Evolutionary conservation across 148 eudicot species (phyloP).

Genomic region (Dysphania ambrosioides): DNA sequence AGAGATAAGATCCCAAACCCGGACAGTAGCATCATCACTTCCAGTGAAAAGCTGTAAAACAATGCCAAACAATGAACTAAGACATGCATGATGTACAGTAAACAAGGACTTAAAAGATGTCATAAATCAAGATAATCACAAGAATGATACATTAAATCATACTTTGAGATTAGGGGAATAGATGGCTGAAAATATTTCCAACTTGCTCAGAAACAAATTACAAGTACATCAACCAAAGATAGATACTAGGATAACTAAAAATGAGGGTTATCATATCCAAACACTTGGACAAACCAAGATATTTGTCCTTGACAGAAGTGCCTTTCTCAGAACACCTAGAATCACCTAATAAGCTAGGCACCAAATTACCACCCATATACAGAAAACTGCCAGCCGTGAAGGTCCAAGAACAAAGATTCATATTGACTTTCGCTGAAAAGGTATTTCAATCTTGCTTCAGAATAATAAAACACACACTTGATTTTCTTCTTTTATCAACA

Average conservation of each 20-base stretch:
- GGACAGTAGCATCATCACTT: constrained; percentile 73
- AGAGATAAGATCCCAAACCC: constrained; percentile 79
- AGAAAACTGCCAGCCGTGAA: too few species aligned
- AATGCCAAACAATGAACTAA: neutral
- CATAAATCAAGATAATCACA: neutral
- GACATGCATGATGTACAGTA: neutral
- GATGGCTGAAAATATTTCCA: neutral
- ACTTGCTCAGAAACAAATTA: neutral
- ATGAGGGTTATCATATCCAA: neutral
- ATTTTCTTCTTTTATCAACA: too few species aligned
- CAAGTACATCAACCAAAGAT: neutral
- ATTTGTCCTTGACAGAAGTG: neutral
- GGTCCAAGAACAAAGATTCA: too few species aligned
- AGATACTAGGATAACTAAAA: neutral
- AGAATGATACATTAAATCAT: neutral
- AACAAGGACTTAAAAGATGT: too few species aligned
- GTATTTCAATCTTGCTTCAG: too few species aligned
- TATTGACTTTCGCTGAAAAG: too few species aligned
- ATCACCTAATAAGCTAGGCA: too few species aligned
- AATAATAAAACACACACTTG: too few species aligned
- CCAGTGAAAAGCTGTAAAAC: constrained; percentile 74
- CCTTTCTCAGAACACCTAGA: neutral
- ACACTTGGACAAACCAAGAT: neutral
- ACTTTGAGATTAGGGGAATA: neutral
- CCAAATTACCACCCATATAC: too few species aligned